Evolutionary conservation across 352 stramenopile genomes (phyloP), one percentile per base, ranked within the genome.

Genomic region (Globisporangium nagaii): DNA sequence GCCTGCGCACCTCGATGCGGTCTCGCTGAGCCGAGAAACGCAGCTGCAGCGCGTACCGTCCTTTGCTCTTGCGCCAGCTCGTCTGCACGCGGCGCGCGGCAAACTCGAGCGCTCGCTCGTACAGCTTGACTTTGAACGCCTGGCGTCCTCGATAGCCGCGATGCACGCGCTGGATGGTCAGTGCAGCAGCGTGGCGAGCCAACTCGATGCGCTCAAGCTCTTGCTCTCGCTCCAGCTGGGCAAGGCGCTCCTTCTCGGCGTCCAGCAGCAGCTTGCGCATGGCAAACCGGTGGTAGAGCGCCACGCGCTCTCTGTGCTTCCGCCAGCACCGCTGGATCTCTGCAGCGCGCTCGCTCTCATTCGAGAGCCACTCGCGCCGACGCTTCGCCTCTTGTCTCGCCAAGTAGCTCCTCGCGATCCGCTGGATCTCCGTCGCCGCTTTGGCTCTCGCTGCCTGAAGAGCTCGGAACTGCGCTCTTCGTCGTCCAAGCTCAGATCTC

Each of bases 21-120:
- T 80, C 65, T 1, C 68, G 65, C 44, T 84, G 69, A 3, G 68
- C 75, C 1, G 65, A 53, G 39, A 88, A 86, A 0, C 78, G 78
- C 12, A 84, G 40, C 39, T 75, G 71, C 0, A 88, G 58, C 13
- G 60, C 75, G 31, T 79, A 79, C 9, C 60, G 51, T 0, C 66
- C 68, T 40, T 69, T 65, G 40, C 69, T 66, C n/a, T 65, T 62
- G 13, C 75, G 70, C 70, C 76, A 87, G 51, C 70, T 78, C 1
- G 55, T 62, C 52, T 89, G 73, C 3, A 87, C 53, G 9, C 59
- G 73, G 0, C 70, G 59, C 12, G 59, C 72, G 1, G 75, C 75
- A 15, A 64, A 50, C 1, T 79, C 67, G 37, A 69, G 59, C 4
- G 43, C 39, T 35, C 55, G 50, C 2, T 53, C 56, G 17, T 44